These are phyloP conservation scores for Pezicula radicicola DNA, from an alignment of 2,329 filamentous ascomycete genomes.

Conservation along the genomic window DNA sequence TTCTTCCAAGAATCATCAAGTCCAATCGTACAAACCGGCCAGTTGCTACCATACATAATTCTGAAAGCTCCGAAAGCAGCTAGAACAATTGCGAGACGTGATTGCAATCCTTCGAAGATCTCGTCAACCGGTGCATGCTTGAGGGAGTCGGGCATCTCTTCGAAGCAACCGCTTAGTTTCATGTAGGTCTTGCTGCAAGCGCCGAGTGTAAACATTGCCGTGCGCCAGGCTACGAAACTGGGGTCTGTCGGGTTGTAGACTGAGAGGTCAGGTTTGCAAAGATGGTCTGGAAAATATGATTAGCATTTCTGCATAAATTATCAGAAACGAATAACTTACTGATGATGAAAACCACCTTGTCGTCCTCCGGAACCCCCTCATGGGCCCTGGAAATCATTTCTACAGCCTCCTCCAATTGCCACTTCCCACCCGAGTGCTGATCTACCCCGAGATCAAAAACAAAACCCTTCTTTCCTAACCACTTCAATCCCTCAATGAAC, in stretches of 20 bases:
- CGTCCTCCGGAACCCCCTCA: constrained; percentile 53
- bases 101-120: constrained; percentile 60
- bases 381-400: constrained; percentile 69
- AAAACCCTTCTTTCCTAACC: constrained; percentile 60
- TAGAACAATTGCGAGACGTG: constrained; percentile 72
- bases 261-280: constrained; percentile 81
- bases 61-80: constrained; percentile 67
- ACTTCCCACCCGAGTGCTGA: constrained; percentile 70
- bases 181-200: constrained; percentile 69
- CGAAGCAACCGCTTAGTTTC: constrained; percentile 86
- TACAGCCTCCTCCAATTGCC: constrained; percentile 69
- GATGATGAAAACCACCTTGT: constrained; percentile 42
- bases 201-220: constrained; percentile 65
- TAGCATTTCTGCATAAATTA: background rate
- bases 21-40: constrained; percentile 82
- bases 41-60: constrained; percentile 90
- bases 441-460: constrained; percentile 85
- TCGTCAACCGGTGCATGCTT: constrained; percentile 46
- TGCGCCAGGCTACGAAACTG: constrained; percentile 64
- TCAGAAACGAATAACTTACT: constrained; percentile 19
- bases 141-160: constrained; percentile 64
- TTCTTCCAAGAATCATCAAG: constrained; percentile 62
- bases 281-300: constrained; percentile 59
- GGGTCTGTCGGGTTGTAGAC: constrained; percentile 49
- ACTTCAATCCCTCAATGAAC: constrained; percentile 65